These are phyloP conservation scores for Botrytis medusae DNA, from an alignment of 2,329 filamentous ascomycete genomes.

Conservation along the genomic window DNA sequence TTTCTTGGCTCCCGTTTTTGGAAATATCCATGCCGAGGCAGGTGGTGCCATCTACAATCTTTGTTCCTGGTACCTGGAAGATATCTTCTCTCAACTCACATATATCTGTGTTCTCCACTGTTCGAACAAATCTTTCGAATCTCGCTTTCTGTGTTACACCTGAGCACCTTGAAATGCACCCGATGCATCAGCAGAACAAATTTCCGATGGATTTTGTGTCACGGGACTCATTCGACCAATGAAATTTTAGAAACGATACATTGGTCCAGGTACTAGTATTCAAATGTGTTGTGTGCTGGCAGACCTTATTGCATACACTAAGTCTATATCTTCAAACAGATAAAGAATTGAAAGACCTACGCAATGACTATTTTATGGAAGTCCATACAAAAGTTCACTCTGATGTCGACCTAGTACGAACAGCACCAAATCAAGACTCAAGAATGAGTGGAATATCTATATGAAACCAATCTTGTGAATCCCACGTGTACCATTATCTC, in stretches of 20 bases:
- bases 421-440: not conserved
- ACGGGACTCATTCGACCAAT: constrained; percentile 2
- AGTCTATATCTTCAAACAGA: not conserved
- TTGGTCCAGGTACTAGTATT: not conserved
- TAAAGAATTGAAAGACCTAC: not conserved
- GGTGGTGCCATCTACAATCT: not conserved
- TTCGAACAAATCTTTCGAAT: not conserved
- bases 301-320: not conserved
- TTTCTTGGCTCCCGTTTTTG: not conserved
- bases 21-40: not conserved
- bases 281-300: constrained; percentile 6
- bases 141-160: not conserved
- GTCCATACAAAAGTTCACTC: not conserved
- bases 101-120: not conserved
- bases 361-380: not conserved
- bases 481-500: not conserved
- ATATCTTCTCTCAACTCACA: not conserved
- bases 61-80: constrained; percentile 22
- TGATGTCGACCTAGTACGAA: not conserved
- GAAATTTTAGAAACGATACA: not conserved
- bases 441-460: not conserved
- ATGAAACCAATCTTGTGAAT: not conserved
- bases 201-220: not conserved
- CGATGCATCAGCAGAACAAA: constrained; percentile 7
- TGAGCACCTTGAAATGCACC: not conserved